Evolutionary conservation across 495 filamentous ascomycete species (phyloP), one percentile per base, ranked within the genome.

Genomic region (Tuber calosporum): DNA sequence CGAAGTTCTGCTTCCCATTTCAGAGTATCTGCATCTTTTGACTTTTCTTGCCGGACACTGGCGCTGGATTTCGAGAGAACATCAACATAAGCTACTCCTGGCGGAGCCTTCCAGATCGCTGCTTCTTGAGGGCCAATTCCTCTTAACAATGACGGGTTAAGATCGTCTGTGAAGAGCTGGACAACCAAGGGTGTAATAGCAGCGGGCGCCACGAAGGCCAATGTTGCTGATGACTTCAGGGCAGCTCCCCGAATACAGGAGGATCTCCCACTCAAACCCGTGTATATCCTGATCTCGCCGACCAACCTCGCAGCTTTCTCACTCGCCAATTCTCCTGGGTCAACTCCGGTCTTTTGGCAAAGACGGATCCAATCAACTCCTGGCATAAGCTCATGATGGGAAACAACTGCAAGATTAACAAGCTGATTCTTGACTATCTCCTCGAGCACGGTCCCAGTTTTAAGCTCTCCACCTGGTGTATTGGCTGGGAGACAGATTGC

Each of bases 1-100:
- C 93, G 84, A n/a, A 98, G 86, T 72, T 98, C 95, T 79, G 92
- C 89, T 82, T 99, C 95, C 95, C 95, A 99, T 83, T 97, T 97
- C 69, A 97, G 80, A 1, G 92, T 97, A 79, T 98, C 91, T 75
- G 97, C 96, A 81, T 98, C 95, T 92, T 97, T 71, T 80, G 37
- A 34, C 85, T 89, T 77, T 91, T 97, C 82, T 92, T 97, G 79
- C 92, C 88, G 11, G 91, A 87, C 20, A 87, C 79, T n/a, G 85
- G 85, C 67, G 85, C 86, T 77, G 89, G 88, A 2, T 85, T 84
- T 81, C 41, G 90, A 91, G 6, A 99, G 85, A 8, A 97, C 92
- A 82, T 99, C 94, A 38, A 99, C 86, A 77, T 96, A 98, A 8
- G 89, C 86, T 0, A 90, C 92, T 2, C 93, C 95, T 82, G 93